A percentile compares a stretch with the other conserved stretches of the same genome.
Evolutionary conservation across 2,329 filamentous ascomycete species (phyloP).

Genomic region (Exophiala sideris): DNA sequence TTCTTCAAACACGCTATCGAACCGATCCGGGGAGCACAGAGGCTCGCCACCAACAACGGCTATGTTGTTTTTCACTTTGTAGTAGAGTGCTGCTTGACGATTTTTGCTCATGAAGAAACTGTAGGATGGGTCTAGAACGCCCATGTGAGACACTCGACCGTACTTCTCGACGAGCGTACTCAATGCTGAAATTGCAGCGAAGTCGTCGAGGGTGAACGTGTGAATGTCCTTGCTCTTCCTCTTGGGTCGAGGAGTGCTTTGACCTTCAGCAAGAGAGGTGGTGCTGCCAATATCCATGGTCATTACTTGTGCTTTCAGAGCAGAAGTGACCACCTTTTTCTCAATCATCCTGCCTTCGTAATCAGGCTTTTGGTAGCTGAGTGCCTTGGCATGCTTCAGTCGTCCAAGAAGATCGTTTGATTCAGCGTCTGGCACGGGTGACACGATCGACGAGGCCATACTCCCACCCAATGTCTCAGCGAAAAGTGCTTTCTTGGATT

Average conservation of each 20-base stretch:
- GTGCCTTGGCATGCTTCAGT: too few species aligned
- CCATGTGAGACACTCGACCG: constrained; percentile 43
- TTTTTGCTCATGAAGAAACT: constrained; percentile 39
- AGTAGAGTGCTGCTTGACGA: constrained; percentile 37
- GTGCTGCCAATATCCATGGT: background rate
- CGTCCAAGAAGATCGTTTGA: too few species aligned
- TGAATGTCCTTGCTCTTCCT: constrained; percentile 14
- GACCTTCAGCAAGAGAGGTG: background rate
- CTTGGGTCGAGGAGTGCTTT: background rate
- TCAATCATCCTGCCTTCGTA: background rate
- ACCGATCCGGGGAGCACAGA: constrained; percentile 32
- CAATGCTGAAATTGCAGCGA: constrained; percentile 34
- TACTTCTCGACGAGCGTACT: constrained; percentile 33
- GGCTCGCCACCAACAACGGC: constrained; percentile 42
- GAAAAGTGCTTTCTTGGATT: too few species aligned
- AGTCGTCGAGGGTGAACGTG: constrained; percentile 34
- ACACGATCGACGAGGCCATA: too few species aligned
- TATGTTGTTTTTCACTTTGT: constrained; percentile 37
- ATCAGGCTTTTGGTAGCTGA: background rate
- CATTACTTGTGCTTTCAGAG: too few species aligned
- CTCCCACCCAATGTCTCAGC: too few species aligned
- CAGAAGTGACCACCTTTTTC: background rate
- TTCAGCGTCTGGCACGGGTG: too few species aligned
- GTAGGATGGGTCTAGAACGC: constrained; percentile 42
- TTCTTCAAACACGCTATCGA: constrained; percentile 34